phyloP scores from a whole-genome alignment of 306 rosid species.

The Citrullus mucosospermus region DNA sequence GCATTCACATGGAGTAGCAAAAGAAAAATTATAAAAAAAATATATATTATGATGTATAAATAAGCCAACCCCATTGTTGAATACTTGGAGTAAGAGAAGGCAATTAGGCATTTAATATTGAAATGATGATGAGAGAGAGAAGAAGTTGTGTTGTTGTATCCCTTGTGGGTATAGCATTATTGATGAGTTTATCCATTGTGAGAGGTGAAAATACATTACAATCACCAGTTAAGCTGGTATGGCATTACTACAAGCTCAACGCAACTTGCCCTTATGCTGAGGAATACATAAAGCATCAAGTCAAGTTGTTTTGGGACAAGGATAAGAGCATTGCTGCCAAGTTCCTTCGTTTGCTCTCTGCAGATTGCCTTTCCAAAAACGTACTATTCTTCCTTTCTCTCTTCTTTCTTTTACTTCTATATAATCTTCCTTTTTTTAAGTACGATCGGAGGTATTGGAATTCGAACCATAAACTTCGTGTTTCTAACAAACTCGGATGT shows the following conservation, averaged over 20 bases:
- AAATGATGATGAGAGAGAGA: constrained; percentile 19
- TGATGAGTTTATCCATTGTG: constrained; percentile 18
- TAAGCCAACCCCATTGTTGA: background rate
- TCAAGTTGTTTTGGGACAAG: constrained; percentile 12
- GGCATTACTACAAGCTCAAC: constrained; percentile 50
- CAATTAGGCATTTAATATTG: background rate
- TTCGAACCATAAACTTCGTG: too few species aligned
- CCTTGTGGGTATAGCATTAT: constrained; percentile 11
- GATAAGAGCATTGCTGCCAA: constrained; percentile 48
- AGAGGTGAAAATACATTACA: constrained; percentile 16
- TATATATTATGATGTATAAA: background rate
- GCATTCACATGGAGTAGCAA: background rate
- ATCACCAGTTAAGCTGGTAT: constrained; percentile 17
- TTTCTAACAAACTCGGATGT: too few species aligned
- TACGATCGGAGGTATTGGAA: too few species aligned
- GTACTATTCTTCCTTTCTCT: background rate
- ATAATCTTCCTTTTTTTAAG: too few species aligned
- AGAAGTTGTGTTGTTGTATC: constrained; percentile 8
- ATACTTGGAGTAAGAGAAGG: background rate
- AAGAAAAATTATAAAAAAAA: background rate
- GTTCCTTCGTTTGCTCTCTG: constrained; percentile 51
- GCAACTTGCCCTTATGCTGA: constrained; percentile 40
- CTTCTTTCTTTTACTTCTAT: too few species aligned
- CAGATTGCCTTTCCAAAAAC: constrained; percentile 66
- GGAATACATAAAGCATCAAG: constrained; percentile 40